Evolutionary conservation across 2,329 filamentous ascomycete genomes (phyloP).

Genomic region (Venturiaceae sp.): DNA sequence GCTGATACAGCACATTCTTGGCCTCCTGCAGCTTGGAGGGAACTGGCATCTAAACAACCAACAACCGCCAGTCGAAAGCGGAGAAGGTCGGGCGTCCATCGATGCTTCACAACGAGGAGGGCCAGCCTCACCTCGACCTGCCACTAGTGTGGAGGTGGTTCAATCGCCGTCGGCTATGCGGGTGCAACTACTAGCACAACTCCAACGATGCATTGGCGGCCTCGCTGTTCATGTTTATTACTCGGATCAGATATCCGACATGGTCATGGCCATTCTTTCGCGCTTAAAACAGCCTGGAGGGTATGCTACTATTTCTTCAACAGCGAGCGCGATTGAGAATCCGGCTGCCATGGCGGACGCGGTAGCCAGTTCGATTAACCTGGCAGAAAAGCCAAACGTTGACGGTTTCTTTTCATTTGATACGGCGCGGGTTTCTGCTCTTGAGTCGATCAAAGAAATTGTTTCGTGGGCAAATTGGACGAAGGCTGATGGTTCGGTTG

Average conservation of each 20-base stretch:
- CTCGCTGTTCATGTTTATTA: slow-evolving; percentile 95
- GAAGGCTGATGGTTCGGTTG: slow-evolving; percentile 31
- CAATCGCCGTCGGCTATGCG: slow-evolving; percentile 42
- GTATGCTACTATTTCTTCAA: slow-evolving; percentile 31
- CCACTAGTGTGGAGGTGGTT: slow-evolving; percentile 28
- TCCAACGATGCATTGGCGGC: slow-evolving; percentile 80
- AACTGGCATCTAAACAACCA: slow-evolving; percentile 18
- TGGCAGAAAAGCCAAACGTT: slow-evolving; percentile 42
- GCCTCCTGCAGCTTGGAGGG: slow-evolving; percentile 57
- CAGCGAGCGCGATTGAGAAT: slow-evolving; percentile 40
- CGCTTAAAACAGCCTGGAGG: slow-evolving; percentile 63
- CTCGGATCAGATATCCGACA: slow-evolving; percentile 89
- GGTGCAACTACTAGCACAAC: slow-evolving; percentile 54
- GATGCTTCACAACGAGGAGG: slow-evolving; percentile 11
- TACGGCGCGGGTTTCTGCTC: slow-evolving; percentile 52
- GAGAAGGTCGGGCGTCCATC: slow-evolving; percentile 10
- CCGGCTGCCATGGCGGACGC: slow-evolving; percentile 38
- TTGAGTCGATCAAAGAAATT: slow-evolving; percentile 74
- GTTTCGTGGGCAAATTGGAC: slow-evolving; percentile 68
- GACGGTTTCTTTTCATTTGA: slow-evolving; percentile 55
- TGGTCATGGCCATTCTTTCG: slow-evolving; percentile 72
- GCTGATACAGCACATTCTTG: slow-evolving; percentile 72
- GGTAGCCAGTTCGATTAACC: slow-evolving; percentile 35
- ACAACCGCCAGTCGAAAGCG: slow-evolving; percentile 17
- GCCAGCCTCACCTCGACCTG: slow-evolving; percentile 9